Conservation (phyloP, 2,329 filamentous ascomycete species). For the Sporothrix curviconia region DNA sequence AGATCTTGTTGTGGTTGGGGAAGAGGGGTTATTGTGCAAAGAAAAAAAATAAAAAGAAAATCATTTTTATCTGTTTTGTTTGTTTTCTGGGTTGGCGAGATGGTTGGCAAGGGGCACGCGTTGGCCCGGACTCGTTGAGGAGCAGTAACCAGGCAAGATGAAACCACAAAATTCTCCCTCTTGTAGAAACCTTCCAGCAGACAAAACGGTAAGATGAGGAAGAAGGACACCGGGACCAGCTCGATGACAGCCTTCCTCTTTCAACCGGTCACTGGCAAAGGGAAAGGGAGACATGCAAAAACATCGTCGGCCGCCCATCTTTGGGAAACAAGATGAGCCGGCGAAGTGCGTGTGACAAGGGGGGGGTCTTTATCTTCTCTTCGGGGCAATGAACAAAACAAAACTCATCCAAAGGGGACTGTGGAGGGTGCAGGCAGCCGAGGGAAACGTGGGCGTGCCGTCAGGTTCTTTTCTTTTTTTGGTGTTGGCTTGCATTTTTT, state of each 20-base stretch:
- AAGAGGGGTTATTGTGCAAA: background rate
- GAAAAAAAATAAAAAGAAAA: background rate
- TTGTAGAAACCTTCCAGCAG: background rate
- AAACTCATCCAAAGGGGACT: slow-evolving; percentile 16
- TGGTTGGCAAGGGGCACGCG: background rate
- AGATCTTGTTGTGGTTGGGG: background rate
- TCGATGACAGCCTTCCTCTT: background rate
- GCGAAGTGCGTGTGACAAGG: slow-evolving; percentile 1
- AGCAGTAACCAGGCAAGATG: background rate
- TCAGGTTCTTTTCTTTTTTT: slow-evolving; percentile 1
- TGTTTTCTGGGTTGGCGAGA: background rate
- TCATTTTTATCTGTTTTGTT: slow-evolving; percentile 5
- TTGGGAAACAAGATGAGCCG: background rate
- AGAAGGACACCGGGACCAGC: slow-evolving; percentile 9
- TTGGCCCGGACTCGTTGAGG: background rate
- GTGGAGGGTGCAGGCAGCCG: background rate
- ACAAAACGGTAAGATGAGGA: background rate
- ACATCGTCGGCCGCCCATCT: background rate
- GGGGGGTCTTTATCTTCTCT: background rate
- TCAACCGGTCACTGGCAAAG: slow-evolving; percentile 1
- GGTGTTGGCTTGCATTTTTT: background rate
- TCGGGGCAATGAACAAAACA: slow-evolving; percentile 18
- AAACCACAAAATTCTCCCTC: background rate
- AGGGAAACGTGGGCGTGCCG: background rate
- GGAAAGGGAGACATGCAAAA: background rate